Evolutionary conservation across 176 grass and related monocot species (phyloP).

Genomic region (Oryza brachyantha): DNA sequence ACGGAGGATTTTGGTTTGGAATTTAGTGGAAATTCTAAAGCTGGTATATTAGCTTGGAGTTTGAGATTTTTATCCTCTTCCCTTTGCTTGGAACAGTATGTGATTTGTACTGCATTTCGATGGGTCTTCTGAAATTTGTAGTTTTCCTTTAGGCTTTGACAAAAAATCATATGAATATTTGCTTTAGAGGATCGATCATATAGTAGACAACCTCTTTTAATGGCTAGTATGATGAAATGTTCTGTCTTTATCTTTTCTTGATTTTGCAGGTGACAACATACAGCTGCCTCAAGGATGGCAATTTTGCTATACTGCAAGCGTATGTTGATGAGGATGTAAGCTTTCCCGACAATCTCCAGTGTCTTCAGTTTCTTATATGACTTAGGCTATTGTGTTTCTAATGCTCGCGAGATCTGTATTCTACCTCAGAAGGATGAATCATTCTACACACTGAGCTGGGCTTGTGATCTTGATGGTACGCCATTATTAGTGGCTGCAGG

Average conservation of each 20-base stretch:
- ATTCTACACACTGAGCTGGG: conserved; percentile 94
- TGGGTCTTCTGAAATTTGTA: neutral
- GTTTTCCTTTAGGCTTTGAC: neutral
- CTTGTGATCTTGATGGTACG: conserved; percentile 58
- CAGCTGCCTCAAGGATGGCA: conserved; percentile 73
- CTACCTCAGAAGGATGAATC: conserved; percentile 77
- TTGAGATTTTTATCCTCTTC: neutral
- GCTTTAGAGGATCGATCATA: neutral
- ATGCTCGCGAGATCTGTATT: conserved; percentile 2
- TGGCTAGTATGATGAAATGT: neutral
- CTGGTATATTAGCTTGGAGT: neutral
- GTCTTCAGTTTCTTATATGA: neutral
- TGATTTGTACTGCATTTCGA: neutral
- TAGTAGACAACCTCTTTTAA: neutral
- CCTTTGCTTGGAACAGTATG: neutral
- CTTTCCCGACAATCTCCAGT: neutral
- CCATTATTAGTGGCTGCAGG: conserved; percentile 84
- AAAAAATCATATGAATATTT: neutral
- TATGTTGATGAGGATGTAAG: conserved; percentile 88
- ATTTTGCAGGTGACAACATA: conserved; percentile 80
- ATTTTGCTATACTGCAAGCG: conserved; percentile 71
- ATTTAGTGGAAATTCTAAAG: neutral
- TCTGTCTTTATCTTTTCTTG: neutral
- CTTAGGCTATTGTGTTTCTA: conserved; percentile 19
- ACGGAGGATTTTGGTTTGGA: neutral